Conservation (phyloP, 2,329 filamentous ascomycete genomes). For the Chaetoscypha palmicola region DNA sequence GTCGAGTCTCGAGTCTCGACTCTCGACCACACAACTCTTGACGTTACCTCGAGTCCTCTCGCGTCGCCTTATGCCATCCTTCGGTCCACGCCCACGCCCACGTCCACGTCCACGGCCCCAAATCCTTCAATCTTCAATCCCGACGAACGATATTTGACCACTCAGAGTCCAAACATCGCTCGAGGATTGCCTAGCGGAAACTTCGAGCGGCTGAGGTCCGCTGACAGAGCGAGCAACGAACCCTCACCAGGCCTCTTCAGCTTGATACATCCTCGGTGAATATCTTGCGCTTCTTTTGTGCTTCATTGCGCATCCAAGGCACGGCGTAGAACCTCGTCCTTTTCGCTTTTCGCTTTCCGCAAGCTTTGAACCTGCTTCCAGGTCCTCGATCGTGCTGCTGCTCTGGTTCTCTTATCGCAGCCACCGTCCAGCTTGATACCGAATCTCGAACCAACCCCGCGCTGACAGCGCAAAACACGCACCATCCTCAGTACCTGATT, state of each 20-base stretch:
- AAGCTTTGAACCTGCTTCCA: neutral
- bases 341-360: too few species aligned
- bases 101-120: too few species aligned
- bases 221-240: neutral
- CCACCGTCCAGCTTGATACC: neutral
- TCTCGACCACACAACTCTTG: neutral
- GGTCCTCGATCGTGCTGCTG: neutral
- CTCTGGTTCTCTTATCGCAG: slow-evolving; percentile 1
- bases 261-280: too few species aligned
- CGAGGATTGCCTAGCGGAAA: neutral
- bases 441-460: neutral
- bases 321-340: neutral
- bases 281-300: too few species aligned
- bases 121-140: neutral
- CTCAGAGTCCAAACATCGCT: neutral
- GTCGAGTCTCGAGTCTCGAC: too few species aligned
- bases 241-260: too few species aligned
- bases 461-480: neutral
- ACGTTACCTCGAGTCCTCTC: neutral
- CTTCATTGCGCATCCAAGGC: too few species aligned
- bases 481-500: too few species aligned
- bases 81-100: neutral
- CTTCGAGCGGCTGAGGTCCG: neutral
- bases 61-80: neutral
- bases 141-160: neutral